Conservation (phyloP, 805 yeast species). For the Jamesozyma gamospora region DNA sequence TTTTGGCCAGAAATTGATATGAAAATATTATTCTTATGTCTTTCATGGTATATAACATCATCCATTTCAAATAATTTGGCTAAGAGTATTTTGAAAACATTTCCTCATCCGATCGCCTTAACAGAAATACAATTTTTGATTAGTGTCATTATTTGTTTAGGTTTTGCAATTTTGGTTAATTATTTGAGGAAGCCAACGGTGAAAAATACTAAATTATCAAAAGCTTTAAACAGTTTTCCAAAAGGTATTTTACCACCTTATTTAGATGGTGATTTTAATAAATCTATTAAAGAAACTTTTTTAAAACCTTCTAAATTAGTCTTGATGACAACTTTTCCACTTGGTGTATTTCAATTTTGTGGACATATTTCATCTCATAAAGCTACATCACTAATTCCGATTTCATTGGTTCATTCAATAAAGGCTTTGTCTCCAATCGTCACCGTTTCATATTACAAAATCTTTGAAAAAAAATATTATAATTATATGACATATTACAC, state of each 20-base stretch:
- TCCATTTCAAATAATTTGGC: conserved; percentile 76
- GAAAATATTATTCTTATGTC: conserved; percentile 48
- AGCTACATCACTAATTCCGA: conserved; percentile 87
- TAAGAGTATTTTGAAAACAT: conserved; percentile 60
- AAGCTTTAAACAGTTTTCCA: conserved; percentile 20
- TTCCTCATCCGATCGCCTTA: conserved; percentile 75
- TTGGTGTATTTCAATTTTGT: conserved; percentile 87
- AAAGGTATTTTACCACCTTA: conserved; percentile 29
- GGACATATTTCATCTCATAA: conserved; percentile 89
- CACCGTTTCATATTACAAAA: conserved; percentile 71
- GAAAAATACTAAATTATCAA: conserved; percentile 8
- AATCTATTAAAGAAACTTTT: conserved; percentile 31
- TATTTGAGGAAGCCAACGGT: conserved; percentile 36
- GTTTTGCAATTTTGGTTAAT: conserved; percentile 34
- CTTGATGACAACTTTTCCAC: conserved; percentile 67
- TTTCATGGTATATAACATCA: conserved; percentile 69
- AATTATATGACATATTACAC: conserved; percentile 62
- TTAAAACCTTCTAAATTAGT: conserved; percentile 45
- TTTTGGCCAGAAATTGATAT: conserved; percentile 30
- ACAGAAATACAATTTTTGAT: conserved; percentile 80
- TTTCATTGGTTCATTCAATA: conserved; percentile 89
- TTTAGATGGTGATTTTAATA: conserved; percentile 25
- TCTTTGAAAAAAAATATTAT: conserved; percentile 50
- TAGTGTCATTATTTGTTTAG: conserved; percentile 52
- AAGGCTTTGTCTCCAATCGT: conserved; percentile 86